Conservation (phyloP, 225 moss, liverwort and hornwort genomes). For the Pleurozium schreberi region DNA sequence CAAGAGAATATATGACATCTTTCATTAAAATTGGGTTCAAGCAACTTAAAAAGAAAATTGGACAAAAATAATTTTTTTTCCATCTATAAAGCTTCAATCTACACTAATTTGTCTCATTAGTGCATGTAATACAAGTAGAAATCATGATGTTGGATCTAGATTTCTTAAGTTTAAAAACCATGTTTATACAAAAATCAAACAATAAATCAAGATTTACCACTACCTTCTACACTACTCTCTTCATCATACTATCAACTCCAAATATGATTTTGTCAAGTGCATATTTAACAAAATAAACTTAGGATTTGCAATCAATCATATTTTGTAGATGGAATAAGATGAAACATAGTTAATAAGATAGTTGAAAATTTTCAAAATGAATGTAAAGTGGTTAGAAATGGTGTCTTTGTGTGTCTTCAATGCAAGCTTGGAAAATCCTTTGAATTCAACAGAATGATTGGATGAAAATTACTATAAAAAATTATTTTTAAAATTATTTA, state of each 20-base stretch:
- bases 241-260: background rate
- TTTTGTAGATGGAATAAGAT: background rate
- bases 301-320: accelerated
- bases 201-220: background rate
- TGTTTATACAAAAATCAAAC: background rate
- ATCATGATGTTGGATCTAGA: background rate
- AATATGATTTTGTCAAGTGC: background rate
- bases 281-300: background rate
- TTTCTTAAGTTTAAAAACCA: background rate
- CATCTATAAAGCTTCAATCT: no score
- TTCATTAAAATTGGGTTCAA: no score
- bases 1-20: no score
- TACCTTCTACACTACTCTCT: background rate
- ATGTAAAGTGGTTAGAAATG: background rate
- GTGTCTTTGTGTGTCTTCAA: background rate
- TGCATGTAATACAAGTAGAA: background rate
- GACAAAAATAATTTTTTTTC: no score
- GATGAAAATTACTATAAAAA: background rate
- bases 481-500: background rate
- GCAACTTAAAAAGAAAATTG: no score
- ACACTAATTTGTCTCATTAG: background rate
- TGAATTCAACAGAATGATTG: background rate
- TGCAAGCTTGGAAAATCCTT: accelerated
- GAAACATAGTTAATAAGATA: background rate
- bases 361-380: background rate